A percentile compares a stretch with the other conserved stretches of the same genome.
These are phyloP conservation scores for Candida chauliodis DNA, from an alignment of 805 yeast species.

Conservation along the genomic window DNA sequence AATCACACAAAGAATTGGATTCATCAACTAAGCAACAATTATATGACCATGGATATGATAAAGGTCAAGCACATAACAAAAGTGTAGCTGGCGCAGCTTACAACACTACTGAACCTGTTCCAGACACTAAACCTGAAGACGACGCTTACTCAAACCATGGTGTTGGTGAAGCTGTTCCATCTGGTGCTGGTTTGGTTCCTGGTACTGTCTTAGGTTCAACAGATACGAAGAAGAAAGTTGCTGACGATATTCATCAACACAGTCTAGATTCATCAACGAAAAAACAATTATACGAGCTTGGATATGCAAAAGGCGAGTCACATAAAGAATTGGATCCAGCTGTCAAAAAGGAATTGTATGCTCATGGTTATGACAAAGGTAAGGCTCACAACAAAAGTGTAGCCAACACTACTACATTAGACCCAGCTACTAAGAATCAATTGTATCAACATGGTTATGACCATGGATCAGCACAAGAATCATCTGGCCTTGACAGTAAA, in stretches of 20 bases:
- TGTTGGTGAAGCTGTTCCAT: constrained; percentile 6
- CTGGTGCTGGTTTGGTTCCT: constrained; percentile 7
- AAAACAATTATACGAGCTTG: constrained; percentile 2
- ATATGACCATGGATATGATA: not conserved
- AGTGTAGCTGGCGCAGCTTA: not conserved
- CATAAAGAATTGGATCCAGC: not conserved
- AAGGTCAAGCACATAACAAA: not conserved
- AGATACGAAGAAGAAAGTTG: constrained; percentile 4
- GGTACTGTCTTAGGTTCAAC: constrained; percentile 5
- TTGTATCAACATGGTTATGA: constrained; percentile 1
- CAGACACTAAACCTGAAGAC: constrained; percentile 2
- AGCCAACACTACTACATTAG: not conserved
- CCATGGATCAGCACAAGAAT: not conserved
- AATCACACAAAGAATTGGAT: constrained; percentile 2
- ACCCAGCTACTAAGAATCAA: not conserved
- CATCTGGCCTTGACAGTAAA: constrained; percentile 3
- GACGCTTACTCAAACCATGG: constrained; percentile 6
- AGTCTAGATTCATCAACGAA: constrained; percentile 1
- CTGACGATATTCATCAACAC: constrained; percentile 2
- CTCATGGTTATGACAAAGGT: constrained; percentile 3
- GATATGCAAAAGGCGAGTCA: constrained; percentile 2
- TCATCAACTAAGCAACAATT: not conserved
- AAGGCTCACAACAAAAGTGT: not conserved
- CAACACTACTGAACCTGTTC: not conserved
- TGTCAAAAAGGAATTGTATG: constrained; percentile 1